Evolutionary conservation across 2,329 filamentous ascomycete species (phyloP), one percentile per base, ranked within the genome.

Genomic region (Pseudogymnoascus sp.): DNA sequence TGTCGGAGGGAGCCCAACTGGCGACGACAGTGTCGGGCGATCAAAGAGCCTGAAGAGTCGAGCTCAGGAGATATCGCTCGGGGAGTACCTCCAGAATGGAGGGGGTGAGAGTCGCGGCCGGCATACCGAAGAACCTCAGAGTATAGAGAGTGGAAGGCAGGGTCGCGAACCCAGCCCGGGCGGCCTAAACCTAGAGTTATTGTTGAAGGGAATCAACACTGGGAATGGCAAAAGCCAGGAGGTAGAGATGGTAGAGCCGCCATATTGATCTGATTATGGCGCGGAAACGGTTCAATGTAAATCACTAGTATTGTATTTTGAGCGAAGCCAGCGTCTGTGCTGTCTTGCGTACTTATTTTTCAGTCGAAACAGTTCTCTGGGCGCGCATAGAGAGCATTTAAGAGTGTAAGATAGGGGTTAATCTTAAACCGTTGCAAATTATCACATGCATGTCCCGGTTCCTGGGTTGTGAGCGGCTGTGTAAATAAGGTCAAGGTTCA

Each of bases 161-260:
- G 25, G n/a, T 33, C 47, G 28, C 47, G 47, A 54, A 54, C n/a
- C 47, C 28, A 54, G 28, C 33, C 47, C 47, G 12, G 47, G 47
- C 33, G 47, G 47, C 33, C 63, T 71, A 64, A 70, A 74, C 59
- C 65, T 74, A 12, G 70, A 74, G 57, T 69, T 71, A 9, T 63
- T 74, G 62, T 69, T 74, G 1, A 71, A 68, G 64, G 70, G 71
- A 1, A 73, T 74, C 60, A 70, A 71, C 63, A 73, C 69, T 65
- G 72, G 58, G 14, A 37, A 33, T 11, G 58, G 58, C 20, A 50
- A 50, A 35, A 18, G 38, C 41, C 58, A 47, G 35, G 41, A 54
- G 28, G n/a, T n/a, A 33, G 47, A n/a, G 47, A 54, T 54, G 47
- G 16, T 54, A 33, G 47, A 54, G 47, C 47, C 47, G 11, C 47